Conservation (phyloP, 305 asterid species). For the Fraxinus greggii region DNA sequence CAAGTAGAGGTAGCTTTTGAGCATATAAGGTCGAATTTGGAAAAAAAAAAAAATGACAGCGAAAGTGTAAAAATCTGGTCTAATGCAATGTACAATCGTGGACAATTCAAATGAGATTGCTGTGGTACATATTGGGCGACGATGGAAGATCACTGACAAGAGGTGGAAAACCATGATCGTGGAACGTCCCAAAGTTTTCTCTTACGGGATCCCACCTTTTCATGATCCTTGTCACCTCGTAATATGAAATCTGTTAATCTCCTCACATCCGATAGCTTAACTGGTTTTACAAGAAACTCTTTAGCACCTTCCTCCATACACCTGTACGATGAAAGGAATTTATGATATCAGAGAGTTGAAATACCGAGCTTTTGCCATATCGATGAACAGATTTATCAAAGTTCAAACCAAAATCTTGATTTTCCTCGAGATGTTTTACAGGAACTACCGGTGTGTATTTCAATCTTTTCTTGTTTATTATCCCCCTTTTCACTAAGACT, state of each 20-base stretch:
- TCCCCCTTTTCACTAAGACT: background rate
- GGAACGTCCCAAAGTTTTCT: conserved; percentile 37
- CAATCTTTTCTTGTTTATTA: background rate
- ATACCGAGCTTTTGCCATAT: background rate
- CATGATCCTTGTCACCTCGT: conserved; percentile 35
- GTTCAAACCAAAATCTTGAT: background rate
- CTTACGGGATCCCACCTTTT: conserved; percentile 30
- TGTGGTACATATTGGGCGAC: conserved; percentile 11
- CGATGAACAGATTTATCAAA: background rate
- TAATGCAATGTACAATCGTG: conserved; percentile 14
- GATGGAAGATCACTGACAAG: conserved; percentile 3
- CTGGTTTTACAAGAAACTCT: conserved; percentile 81
- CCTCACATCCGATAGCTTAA: conserved; percentile 72
- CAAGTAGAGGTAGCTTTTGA: background rate
- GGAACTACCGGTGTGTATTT: background rate
- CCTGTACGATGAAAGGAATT: conserved; percentile 23
- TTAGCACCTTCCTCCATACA: conserved; percentile 91
- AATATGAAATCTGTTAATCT: conserved; percentile 55
- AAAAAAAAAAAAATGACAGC: background rate
- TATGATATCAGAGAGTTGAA: background rate
- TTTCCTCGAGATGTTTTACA: background rate
- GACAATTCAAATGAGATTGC: conserved; percentile 32
- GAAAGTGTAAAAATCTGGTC: background rate
- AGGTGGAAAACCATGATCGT: conserved; percentile 10
- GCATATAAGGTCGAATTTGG: background rate